Evolutionary conservation across 148 eudicot species (phyloP), one percentile per base, ranked within the genome.

Genomic region (Amaranthus palmeri): DNA sequence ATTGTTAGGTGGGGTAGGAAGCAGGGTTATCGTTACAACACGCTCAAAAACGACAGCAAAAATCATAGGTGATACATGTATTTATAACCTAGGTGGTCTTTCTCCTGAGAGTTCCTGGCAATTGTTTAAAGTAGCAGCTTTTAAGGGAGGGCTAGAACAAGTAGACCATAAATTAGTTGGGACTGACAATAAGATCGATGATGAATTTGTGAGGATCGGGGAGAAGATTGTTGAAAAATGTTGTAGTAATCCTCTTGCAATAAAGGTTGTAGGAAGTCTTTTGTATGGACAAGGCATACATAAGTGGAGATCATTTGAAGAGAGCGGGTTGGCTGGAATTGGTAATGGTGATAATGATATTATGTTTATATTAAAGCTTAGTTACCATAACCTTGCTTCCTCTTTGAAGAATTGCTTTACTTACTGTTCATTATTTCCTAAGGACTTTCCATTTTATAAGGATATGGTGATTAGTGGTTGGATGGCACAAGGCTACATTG

Each of bases 161-260:
- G 48, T 12, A 46, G 5, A 42, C 14, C 42, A 25, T 14, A 43
- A 66, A 1, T 15, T 80, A 4, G 63, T 71, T 0, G 45, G 36
- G 36, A 25, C 36, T 25, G 36, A 25, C 36, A 25, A 25, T 25
- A 25, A 25, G 36, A 25, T 25, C 36, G 36, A 25, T 25, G 65
- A n/a, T 44, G 55, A 63, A 2, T 50, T 81, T 4, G 73, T 67
- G 4, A 40, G 62, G n/a, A 70, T 77, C 17, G 81, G 81, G 5
- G 48, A 61, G 59, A 54, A 53, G 10, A 80, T 73, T 10, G 65
- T 77, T 46, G 41, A 60, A 36, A 77, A 55, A 52, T 77, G 81
- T 60, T 55, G 9, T 2, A 40, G 64, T 49, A 64, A 74, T 74
- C 84, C 84, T 11, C 66, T 78, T 45, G 84, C 84, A 4, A 56